phyloP scores from a whole-genome alignment of 1,284 basidiomycete genomes.

The Marasmius sp. region DNA sequence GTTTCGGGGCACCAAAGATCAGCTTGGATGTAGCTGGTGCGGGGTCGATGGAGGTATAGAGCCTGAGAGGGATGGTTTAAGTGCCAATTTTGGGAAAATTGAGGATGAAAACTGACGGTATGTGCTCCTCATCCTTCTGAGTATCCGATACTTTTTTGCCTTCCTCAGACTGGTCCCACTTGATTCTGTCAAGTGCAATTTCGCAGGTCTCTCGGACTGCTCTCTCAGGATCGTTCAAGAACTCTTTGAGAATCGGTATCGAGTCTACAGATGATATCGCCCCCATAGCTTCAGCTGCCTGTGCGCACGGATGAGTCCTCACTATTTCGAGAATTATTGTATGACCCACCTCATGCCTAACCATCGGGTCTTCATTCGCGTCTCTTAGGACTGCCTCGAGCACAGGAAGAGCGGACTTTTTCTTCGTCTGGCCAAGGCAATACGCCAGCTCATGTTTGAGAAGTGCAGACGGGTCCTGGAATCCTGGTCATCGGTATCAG shows the following conservation, averaged over 20 bases:
- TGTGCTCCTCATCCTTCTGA: slow-evolving; percentile 32
- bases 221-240: slow-evolving; percentile 72
- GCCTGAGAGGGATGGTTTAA: slow-evolving; percentile 20
- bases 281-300: slow-evolving; percentile 98
- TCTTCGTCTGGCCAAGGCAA: slow-evolving; percentile 91
- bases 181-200: slow-evolving; percentile 93
- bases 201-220: slow-evolving; percentile 97
- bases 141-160: slow-evolving; percentile 48
- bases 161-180: slow-evolving; percentile 86
- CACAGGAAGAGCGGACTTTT: slow-evolving; percentile 71
- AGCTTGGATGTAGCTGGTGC: slow-evolving; percentile 79
- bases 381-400: slow-evolving; percentile 79
- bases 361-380: slow-evolving; percentile 88
- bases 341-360: slow-evolving; percentile 84
- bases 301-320: slow-evolving; percentile 13
- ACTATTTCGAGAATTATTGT: slow-evolving; percentile 8
- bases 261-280: slow-evolving; percentile 80
- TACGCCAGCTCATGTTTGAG: slow-evolving; percentile 98
- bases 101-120: slow-evolving; percentile 34
- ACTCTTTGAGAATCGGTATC: slow-evolving; percentile 73
- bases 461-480: slow-evolving; percentile 85
- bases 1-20: slow-evolving; percentile 50
- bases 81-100: neutral
- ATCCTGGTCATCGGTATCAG: slow-evolving; percentile 50
- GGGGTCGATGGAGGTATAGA: slow-evolving; percentile 92